phyloP scores from a whole-genome alignment of 75 land plant genomes.

The Pseudotsuga menziesii region DNA sequence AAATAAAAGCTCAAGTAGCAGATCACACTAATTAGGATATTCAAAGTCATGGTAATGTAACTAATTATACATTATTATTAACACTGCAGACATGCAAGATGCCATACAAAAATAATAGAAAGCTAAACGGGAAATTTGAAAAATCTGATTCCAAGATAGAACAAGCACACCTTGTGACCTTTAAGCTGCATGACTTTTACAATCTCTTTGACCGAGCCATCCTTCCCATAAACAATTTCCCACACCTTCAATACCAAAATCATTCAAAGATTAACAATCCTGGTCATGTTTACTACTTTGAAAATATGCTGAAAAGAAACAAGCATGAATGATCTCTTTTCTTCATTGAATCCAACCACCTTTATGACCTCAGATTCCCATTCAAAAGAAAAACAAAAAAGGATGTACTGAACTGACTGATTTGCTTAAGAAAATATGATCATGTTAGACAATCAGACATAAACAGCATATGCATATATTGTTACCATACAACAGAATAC shows the following conservation, averaged over 20 bases:
- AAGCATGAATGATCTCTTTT: too few relatives aligned
- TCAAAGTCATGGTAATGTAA: background rate
- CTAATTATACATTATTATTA: background rate
- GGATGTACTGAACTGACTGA: background rate
- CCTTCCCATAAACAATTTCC: conserved; percentile 94
- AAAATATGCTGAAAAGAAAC: background rate
- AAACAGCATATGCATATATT: too few relatives aligned
- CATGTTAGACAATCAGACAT: too few relatives aligned
- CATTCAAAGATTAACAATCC: too few relatives aligned
- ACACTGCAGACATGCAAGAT: background rate
- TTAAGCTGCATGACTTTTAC: conserved; percentile 94
- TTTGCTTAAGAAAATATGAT: background rate
- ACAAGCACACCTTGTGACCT: conserved; percentile 81
- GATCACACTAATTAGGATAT: background rate
- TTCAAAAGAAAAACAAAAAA: background rate
- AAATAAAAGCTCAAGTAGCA: background rate
- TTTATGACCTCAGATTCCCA: background rate
- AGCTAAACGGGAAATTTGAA: background rate
- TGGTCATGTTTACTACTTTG: background rate
- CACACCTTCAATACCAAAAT: conserved; percentile 58
- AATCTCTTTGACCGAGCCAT: conserved; percentile 89
- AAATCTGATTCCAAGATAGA: background rate
- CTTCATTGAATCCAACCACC: too few relatives aligned
- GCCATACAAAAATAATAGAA: background rate
- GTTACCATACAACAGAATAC: too few relatives aligned